Evolutionary conservation across 2,329 filamentous ascomycete genomes (phyloP), one percentile per base, ranked within the genome.

Genomic region (Epichloe festucae): DNA sequence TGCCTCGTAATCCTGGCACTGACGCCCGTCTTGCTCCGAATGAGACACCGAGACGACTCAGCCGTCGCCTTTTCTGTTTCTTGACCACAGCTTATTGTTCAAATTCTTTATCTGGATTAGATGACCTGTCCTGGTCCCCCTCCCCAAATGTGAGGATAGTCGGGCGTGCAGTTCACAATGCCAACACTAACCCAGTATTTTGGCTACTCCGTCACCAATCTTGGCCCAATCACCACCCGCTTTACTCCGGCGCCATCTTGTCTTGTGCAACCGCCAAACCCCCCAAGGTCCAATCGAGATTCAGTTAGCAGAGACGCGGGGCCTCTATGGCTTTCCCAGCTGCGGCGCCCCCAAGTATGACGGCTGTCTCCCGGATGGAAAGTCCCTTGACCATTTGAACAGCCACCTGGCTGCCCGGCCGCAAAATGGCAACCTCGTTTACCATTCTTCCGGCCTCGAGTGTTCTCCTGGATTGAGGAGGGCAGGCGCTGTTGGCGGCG

Each of bases 171-270:
- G 12, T 10, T 23, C 53, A 59, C 31, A 0, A 65, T 65, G 62
- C 60, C 62, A 2, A 55, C 58, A 7, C 46, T 52, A 2, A 64
- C 59, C 7, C 46, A 58, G 23, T 55, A 53, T 41, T 60, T 58
- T 38, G 59, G 57, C 1, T 48, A 50, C 2, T 48, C 54, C 15
- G 49, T 64, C 50, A 60, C 57, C 50, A 66, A 66, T 48, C 21
- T 65, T 21, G 62, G 64, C 5, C 63, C 61, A 3, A 50, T 66
- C 12, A 65, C 62, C 31, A 62, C 63, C 2, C 60, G 56, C n/a
- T 65, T 59, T 49, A 61, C 61, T 1, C 54, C 60, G 12, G 59
- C 61, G 0, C 40, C 58, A 0, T 54, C 59, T 14, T 66, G 63
- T 46, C 21, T 23, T 23, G 21, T 23, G 51, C 46, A 19, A 57